These are phyloP conservation scores for Leersia perrieri DNA, from an alignment of 176 grass and related monocot species.

Conservation along the genomic window DNA sequence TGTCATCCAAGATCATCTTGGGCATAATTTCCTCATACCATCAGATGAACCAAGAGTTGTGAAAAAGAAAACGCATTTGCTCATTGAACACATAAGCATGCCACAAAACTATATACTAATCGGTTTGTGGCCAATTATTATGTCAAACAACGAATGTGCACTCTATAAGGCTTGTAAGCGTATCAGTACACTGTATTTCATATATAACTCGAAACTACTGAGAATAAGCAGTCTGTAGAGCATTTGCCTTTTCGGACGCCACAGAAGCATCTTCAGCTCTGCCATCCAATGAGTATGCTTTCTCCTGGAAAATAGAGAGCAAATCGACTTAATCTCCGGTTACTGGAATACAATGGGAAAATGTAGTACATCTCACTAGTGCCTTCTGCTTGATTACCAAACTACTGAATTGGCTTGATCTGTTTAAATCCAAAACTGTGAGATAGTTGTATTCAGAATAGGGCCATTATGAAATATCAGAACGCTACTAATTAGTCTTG, in stretches of 20 bases:
- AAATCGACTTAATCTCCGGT: neutral
- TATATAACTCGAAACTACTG: neutral
- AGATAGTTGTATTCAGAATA: neutral
- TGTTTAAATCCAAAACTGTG: neutral
- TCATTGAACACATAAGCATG: neutral
- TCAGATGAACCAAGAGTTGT: neutral
- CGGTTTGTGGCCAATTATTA: neutral
- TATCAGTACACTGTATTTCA: neutral
- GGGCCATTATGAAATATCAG: neutral
- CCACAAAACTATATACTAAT: neutral
- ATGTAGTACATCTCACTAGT: neutral
- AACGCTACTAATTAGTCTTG: neutral
- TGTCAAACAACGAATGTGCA: neutral
- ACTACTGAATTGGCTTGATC: neutral
- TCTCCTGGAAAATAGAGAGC: slow-evolving; percentile 32
- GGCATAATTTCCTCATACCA: neutral
- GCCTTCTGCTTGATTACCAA: neutral
- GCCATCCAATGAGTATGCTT: slow-evolving; percentile 48
- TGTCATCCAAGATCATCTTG: too few species aligned
- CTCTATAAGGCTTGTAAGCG: neutral
- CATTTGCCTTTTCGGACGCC: slow-evolving; percentile 45
- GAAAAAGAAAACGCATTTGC: neutral
- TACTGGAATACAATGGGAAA: neutral
- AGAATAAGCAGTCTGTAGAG: slow-evolving; percentile 39
- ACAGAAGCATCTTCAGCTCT: slow-evolving; percentile 30